Conservation (phyloP, 805 yeast genomes). For the Hanseniaspora clermontiae region DNA sequence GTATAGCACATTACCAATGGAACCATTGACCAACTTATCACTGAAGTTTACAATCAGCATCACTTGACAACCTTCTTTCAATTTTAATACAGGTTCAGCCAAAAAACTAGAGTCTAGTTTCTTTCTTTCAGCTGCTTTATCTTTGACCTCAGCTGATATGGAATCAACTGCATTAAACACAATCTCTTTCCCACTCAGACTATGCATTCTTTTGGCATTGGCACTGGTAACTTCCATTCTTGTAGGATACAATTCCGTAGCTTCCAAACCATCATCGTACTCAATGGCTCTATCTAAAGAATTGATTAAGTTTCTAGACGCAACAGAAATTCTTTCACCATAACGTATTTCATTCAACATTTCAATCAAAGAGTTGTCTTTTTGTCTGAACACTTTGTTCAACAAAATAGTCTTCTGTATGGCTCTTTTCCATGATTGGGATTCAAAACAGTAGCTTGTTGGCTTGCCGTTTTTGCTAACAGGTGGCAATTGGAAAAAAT, state of each 20-base stretch:
- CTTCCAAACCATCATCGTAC: constrained; percentile 64
- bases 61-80: constrained; percentile 85
- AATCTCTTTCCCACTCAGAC: constrained; percentile 36
- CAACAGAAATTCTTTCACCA: constrained; percentile 43
- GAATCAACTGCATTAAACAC: constrained; percentile 39
- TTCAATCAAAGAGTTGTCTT: constrained; percentile 57
- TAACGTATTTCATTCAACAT: constrained; percentile 71
- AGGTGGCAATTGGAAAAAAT: constrained; percentile 74
- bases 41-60: constrained; percentile 82
- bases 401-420: constrained; percentile 57
- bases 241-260: constrained; percentile 83
- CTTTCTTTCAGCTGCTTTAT: constrained; percentile 20
- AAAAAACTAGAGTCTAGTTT: constrained; percentile 46
- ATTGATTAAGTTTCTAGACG: constrained; percentile 38
- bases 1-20: constrained; percentile 59
- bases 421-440: constrained; percentile 52
- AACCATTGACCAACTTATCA: constrained; percentile 73
- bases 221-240: constrained; percentile 74
- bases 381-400: constrained; percentile 76
- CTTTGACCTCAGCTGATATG: constrained; percentile 18
- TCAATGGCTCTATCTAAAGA: constrained; percentile 43
- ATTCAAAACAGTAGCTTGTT: constrained; percentile 58
- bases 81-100: constrained; percentile 50
- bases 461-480: constrained; percentile 29
- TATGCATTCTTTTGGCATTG: constrained; percentile 40